Evolutionary conservation across 2,329 filamentous ascomycete species (phyloP).

Genomic region (Paecilomyces variotii): DNA sequence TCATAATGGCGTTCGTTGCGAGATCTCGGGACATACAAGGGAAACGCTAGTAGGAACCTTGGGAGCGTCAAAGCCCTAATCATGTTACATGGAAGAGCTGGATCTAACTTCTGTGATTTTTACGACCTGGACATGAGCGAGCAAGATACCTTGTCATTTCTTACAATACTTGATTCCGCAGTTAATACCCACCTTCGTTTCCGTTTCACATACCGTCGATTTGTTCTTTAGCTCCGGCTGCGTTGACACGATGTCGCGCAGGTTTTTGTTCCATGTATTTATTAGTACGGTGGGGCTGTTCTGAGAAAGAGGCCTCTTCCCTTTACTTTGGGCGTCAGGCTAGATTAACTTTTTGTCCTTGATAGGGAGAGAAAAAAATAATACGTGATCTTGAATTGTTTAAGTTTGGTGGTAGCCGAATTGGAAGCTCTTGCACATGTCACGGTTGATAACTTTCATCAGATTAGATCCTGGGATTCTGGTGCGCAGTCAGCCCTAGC

Average conservation of each 20-base stretch:
- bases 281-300: not conserved
- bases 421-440: too few species aligned
- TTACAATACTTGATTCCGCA: not conserved
- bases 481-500: too few species aligned
- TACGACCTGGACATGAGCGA: not conserved
- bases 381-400: not conserved
- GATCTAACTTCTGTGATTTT: not conserved
- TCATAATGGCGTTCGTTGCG: not conserved
- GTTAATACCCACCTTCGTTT: not conserved
- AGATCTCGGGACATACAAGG: not conserved
- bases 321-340: not conserved
- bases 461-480: too few species aligned
- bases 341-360: not conserved
- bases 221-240: not conserved
- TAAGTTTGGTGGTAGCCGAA: too few species aligned
- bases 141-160: not conserved
- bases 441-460: too few species aligned
- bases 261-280: not conserved
- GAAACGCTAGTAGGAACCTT: not conserved
- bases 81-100: not conserved
- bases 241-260: not conserved
- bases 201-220: not conserved
- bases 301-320: not conserved
- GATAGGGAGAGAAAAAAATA: not conserved
- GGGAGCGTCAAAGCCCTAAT: not conserved